Evolutionary conservation across 169 alveolate species (phyloP), one percentile per base, ranked within the genome.

Genomic region (Plasmodium chabaudi): DNA sequence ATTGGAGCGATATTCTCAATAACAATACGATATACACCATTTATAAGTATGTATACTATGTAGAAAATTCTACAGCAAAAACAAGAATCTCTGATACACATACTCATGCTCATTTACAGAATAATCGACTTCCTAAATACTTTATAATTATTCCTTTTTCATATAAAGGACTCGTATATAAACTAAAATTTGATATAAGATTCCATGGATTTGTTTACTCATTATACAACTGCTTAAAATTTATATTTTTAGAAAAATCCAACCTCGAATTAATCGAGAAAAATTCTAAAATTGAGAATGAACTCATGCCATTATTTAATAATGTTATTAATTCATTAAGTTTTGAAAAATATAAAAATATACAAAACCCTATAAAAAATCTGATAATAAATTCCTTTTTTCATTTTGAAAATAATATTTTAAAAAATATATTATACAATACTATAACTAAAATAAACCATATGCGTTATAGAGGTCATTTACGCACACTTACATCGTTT

Each of bases 271-370:
- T 72, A 59, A 51, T 72, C 57, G 60, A 57, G 13, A 49, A 57
- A 56, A 72, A 72, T 59, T 5, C 7, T 34, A 57, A 27, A 19
- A 72, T 72, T 55, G 60, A 72, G 49, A 72, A 59, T 17, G 60
- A 72, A 56, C 60, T 72, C 17, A 72, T 72, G 72, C 25, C 57
- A 9, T 49, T 72, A 39, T 72, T 72, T 47, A 72, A 72, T 23
- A 64, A 13, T 15, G 49, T 59, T 12, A 72, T 72, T 17, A 72
- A 17, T 57, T 59, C 87, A 3, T 42, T 60, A 9, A 46, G 49
- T 72, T 72, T 72, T 59, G 39, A 46, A 42, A 72, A 44, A 49
- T 72, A 57, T 56, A 49, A 59, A 57, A 42, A 72, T 39, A 27
- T 72, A 9, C 55, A 17, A 2, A 59, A 1, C 10, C 87, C 87